These are phyloP conservation scores for Fusarium sp. DNA, from an alignment of 2,329 filamentous ascomycete genomes.

Conservation along the genomic window DNA sequence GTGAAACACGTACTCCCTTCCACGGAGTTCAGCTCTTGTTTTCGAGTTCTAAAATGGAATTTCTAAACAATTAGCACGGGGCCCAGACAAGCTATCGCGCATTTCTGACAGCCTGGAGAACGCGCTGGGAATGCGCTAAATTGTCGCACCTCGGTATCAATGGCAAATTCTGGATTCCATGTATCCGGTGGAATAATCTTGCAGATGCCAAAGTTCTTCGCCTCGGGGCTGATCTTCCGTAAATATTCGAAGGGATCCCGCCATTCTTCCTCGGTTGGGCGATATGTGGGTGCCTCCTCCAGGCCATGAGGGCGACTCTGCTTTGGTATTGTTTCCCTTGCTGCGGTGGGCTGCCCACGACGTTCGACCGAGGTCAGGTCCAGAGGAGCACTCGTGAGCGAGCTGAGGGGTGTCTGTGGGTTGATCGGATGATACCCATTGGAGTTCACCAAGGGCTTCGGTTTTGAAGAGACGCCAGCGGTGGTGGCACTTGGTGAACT, in stretches of 20 bases:
- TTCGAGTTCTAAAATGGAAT: constrained; percentile 96
- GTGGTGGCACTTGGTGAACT: constrained; percentile 63
- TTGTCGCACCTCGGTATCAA: constrained; percentile 86
- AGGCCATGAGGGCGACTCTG: constrained; percentile 85
- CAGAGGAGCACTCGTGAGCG: constrained; percentile 72
- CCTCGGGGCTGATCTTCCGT: constrained; percentile 89
- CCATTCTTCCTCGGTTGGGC: constrained; percentile 93
- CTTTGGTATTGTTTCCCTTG: constrained; percentile 81
- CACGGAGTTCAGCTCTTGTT: constrained; percentile 96
- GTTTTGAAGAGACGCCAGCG: constrained; percentile 56
- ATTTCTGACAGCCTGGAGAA: constrained; percentile 4
- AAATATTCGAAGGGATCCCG: constrained; percentile 95
- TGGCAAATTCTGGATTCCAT: constrained; percentile 96
- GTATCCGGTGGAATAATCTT: constrained; percentile 94
- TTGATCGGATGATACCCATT: constrained; percentile 67
- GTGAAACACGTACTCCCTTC: constrained; percentile 83
- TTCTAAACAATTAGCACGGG: constrained; percentile 65
- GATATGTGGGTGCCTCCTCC: constrained; percentile 89
- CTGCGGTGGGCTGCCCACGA: constrained; percentile 82
- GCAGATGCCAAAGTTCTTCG: constrained; percentile 88
- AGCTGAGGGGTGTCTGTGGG: constrained; percentile 65
- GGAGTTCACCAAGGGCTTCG: constrained; percentile 66
- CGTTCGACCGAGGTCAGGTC: constrained; percentile 93
- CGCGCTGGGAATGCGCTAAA: constrained; percentile 20
- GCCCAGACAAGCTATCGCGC: constrained; percentile 8